Percentiles rank a stretch among this genome's conserved stretches.
Evolutionary conservation across 306 rosid species (phyloP).

Genomic region (Parietaria judaica): DNA sequence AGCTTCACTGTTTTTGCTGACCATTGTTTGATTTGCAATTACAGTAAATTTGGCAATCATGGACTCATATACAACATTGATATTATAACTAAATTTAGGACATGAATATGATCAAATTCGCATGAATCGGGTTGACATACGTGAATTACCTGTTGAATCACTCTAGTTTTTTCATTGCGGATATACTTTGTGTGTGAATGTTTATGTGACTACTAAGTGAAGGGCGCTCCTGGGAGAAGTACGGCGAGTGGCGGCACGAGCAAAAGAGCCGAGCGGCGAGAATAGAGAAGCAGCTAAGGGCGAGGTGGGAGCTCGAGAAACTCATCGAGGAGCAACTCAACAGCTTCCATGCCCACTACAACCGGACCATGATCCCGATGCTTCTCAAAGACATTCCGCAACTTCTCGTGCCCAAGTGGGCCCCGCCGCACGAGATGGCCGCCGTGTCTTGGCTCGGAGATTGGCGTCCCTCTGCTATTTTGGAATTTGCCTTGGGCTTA

Average conservation of each 20-base stretch:
- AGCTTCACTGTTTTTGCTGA: no score
- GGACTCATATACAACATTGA: no score
- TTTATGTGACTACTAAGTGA: conserved; percentile 14
- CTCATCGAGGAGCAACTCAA: conserved; percentile 39
- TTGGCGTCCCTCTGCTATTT: conserved; percentile 42
- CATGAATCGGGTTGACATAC: no score
- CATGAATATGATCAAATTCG: no score
- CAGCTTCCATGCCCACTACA: conserved; percentile 30
- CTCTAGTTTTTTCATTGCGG: not conserved
- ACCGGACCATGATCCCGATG: conserved; percentile 27
- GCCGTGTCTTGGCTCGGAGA: conserved; percentile 35
- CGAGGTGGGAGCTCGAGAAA: conserved; percentile 35
- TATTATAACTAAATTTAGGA: no score
- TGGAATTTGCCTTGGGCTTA: conserved; percentile 27
- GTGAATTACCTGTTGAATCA: no score
- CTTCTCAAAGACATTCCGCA: conserved; percentile 30
- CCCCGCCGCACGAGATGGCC: conserved; percentile 27
- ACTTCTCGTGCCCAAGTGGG: conserved; percentile 34
- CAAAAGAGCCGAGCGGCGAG: conserved; percentile 27
- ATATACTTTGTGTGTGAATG: not conserved
- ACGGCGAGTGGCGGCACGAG: conserved; percentile 32
- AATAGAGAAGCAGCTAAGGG: conserved; percentile 35
- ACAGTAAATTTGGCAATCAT: no score
- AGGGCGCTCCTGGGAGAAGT: conserved; percentile 27
- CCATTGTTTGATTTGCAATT: no score